Conservation (phyloP, 805 yeast genomes). For the Debaryomyces tyrocola region DNA sequence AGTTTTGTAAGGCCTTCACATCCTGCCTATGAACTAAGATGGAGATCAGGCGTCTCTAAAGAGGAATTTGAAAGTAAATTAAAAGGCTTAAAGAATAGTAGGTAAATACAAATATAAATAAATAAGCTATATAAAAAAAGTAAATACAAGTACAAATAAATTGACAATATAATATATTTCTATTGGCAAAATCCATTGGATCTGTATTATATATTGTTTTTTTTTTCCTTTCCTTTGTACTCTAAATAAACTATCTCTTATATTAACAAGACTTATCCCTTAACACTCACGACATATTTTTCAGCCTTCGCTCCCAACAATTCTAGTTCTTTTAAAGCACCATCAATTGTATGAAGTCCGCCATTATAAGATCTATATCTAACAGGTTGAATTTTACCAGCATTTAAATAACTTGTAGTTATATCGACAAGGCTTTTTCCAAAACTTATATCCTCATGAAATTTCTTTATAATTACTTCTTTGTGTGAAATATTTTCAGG, state of each 20-base stretch:
- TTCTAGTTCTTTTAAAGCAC: constrained; percentile 40
- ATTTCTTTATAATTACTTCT: constrained; percentile 38
- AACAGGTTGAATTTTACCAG: constrained; percentile 30
- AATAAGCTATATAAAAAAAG: no score
- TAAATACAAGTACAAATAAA: no score
- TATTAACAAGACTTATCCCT: not conserved
- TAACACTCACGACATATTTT: constrained; percentile 33
- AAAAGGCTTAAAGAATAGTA: not conserved
- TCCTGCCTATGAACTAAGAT: constrained; percentile 22
- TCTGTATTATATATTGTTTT: no score
- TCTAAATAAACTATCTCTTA: not conserved
- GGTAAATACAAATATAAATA: no score
- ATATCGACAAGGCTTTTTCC: constrained; percentile 33
- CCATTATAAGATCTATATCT: constrained; percentile 32
- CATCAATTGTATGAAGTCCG: constrained; percentile 31
- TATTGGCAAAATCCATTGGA: no score
- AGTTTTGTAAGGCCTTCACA: constrained; percentile 15
- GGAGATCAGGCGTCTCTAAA: constrained; percentile 23
- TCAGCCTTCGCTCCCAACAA: constrained; percentile 42
- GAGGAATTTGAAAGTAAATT: constrained; percentile 24
- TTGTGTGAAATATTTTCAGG: constrained; percentile 24
- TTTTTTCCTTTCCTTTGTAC: no score
- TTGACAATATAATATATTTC: no score
- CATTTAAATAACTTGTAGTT: constrained; percentile 30
- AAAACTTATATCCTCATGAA: constrained; percentile 42